Evolutionary conservation across 352 stramenopile genomes (phyloP), one percentile per base, ranked within the genome.

Genomic region (Pythium volutum): DNA sequence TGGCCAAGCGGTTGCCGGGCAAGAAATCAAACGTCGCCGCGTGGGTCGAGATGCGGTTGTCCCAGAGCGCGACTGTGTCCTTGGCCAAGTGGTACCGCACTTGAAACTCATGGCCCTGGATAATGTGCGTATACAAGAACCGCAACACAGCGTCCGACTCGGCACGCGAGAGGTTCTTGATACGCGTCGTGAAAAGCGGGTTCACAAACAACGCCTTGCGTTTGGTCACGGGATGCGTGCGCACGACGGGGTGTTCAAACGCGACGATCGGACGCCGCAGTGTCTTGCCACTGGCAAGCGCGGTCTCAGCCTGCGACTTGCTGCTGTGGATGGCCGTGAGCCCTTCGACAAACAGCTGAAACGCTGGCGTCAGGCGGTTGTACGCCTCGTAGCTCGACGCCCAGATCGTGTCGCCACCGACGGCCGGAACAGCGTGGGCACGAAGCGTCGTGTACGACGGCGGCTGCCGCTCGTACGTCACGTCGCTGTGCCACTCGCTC

Each of bases 281-380:
- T 20, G 56, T 76, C 23, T 66, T 51, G 22, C 68, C 68, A 4
- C 18, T 41, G 0, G 64, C 60, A 20, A 27, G 4, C n/a, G 73
- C 70, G 11, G 48, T 49, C n/a, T 75, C 58, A 1, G 70, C 73
- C 67, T 80, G 73, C 15, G 57, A 59, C 52, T 76, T 76, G 64
- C 70, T 74, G 59, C 70, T 81, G 62, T 82, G 74, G 42, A 80
- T 73, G 16, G 74, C 74, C 4, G 66, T 77, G 16, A 82, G 54
- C 0, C 67, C 62, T 20, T 79, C 70, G 3, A 82, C 50, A 36
- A 79, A 71, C 42, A 67, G 69, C 52, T 79, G 62, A 34, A 82
- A 71, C 22, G 55, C 53, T 14, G 69, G 66, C 18, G 71, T 73
- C 4, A 82, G 57, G 33, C 67, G 71, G 10, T 82, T 69, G 62